Percentiles rank a stretch among this genome's conserved stretches.
These are phyloP conservation scores for Boletus patriciae DNA, from an alignment of 768 basidiomycete species.

Conservation along the genomic window DNA sequence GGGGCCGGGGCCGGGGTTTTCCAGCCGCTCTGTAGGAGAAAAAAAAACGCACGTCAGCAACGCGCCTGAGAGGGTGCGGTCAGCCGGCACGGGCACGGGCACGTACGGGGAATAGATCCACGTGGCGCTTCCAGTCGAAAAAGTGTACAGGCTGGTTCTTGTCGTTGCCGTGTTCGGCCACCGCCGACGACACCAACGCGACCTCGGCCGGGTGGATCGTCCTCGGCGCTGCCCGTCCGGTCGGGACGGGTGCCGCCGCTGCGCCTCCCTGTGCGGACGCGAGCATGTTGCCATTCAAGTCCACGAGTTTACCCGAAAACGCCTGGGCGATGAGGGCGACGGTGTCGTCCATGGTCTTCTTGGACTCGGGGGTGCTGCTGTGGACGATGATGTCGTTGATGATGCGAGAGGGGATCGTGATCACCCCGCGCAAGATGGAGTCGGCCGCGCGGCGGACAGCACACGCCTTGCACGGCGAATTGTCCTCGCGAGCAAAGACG, in stretches of 20 bases:
- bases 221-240: not conserved
- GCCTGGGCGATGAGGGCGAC: conserved; percentile 14
- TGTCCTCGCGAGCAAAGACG: conserved; percentile 26
- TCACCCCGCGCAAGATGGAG: conserved; percentile 26
- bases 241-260: not conserved
- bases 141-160: conserved; percentile 18
- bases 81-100: no score
- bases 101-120: conserved; percentile 23
- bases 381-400: conserved; percentile 24
- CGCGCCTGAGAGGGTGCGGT: not conserved
- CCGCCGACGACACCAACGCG: conserved; percentile 21
- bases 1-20: not conserved
- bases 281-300: conserved; percentile 13
- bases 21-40: conserved; percentile 5
- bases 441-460: conserved; percentile 15
- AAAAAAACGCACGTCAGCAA: not conserved
- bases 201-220: conserved; percentile 23
- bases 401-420: conserved; percentile 21
- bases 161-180: conserved; percentile 20
- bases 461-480: conserved; percentile 29
- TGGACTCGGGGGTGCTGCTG: not conserved
- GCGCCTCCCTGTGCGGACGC: conserved; percentile 21
- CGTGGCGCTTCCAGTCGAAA: conserved; percentile 25
- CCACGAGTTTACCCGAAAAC: conserved; percentile 18
- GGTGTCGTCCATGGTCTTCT: conserved; percentile 14